phyloP scores from a whole-genome alignment of 768 basidiomycete species.

The Brasilioporus rufonigricans region DNA sequence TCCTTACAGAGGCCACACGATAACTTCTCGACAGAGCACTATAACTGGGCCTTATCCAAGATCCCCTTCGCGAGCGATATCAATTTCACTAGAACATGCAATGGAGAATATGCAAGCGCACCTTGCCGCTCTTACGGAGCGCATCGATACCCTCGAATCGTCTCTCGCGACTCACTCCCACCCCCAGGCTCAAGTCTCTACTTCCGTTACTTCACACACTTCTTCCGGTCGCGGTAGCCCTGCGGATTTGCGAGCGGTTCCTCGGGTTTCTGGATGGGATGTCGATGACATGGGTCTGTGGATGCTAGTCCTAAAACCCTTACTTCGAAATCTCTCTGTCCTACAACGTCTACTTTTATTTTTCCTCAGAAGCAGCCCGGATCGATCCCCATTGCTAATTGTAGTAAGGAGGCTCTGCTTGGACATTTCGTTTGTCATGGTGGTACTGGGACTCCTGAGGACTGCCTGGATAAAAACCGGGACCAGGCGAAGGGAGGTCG shows the following conservation, averaged over 20 bases:
- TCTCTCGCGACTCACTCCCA: conserved; percentile 34
- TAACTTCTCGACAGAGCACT: conserved; percentile 35
- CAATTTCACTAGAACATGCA: conserved; percentile 58
- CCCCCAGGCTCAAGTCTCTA: conserved; percentile 36
- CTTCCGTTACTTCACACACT: conserved; percentile 39
- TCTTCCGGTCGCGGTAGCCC: conserved; percentile 46
- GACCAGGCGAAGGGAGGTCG: conserved; percentile 66
- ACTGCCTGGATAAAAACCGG: conserved; percentile 67
- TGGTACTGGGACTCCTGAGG: conserved; percentile 56
- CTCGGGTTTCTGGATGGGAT: conserved; percentile 51
- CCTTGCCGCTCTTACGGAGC: conserved; percentile 77
- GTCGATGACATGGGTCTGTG: conserved; percentile 83
- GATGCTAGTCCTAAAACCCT: conserved; percentile 67
- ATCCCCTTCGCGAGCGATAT: conserved; percentile 40
- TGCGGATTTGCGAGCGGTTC: conserved; percentile 25
- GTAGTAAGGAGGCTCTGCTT: conserved; percentile 73
- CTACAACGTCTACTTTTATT: conserved; percentile 54
- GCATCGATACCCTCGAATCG: conserved; percentile 67
- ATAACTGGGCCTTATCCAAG: conserved; percentile 34
- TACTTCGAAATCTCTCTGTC: conserved; percentile 48
- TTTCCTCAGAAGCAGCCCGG: conserved; percentile 52
- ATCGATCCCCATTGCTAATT: conserved; percentile 62
- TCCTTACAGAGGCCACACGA: conserved; percentile 35
- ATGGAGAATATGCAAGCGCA: conserved; percentile 80
- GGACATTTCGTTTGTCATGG: conserved; percentile 73